Evolutionary conservation across 2,329 filamentous ascomycete species (phyloP).

Genomic region (Coleophoma eucalyptorum): DNA sequence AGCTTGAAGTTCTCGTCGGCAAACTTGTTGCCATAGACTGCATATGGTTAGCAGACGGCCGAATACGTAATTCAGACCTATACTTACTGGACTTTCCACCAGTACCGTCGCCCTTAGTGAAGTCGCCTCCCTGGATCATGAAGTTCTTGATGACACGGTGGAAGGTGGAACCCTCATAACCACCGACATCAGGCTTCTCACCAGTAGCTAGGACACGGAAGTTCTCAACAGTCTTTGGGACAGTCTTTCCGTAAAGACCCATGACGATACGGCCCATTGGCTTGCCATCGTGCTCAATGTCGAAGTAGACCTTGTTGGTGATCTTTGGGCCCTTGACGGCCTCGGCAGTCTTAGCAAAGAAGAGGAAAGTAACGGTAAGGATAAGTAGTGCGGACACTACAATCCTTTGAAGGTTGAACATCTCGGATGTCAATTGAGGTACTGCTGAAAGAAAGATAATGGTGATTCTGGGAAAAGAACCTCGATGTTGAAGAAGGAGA

Average conservation of each 20-base stretch:
- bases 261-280: conserved; percentile 71
- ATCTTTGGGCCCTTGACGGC: conserved; percentile 88
- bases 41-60: conserved; percentile 11
- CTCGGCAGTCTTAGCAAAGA: conserved; percentile 71
- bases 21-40: conserved; percentile 81
- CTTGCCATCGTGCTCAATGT: conserved; percentile 74
- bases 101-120: conserved; percentile 77
- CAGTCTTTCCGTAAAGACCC: conserved; percentile 83
- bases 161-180: conserved; percentile 78
- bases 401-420: conserved; percentile 72
- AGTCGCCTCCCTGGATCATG: conserved; percentile 91
- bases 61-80: neutral
- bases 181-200: conserved; percentile 69
- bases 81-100: conserved; percentile 78
- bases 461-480: conserved; percentile 1
- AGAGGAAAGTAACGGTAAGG: conserved; percentile 68
- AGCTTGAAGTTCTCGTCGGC: conserved; percentile 93
- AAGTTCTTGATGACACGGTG: conserved; percentile 88
- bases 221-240: conserved; percentile 72
- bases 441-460: conserved; percentile 5
- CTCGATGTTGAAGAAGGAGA: conserved; percentile 5
- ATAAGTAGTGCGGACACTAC: conserved; percentile 72
- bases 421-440: conserved; percentile 39
- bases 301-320: conserved; percentile 92
- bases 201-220: conserved; percentile 79